Conservation (phyloP, 371 early-diverging fungal species). For the Entomophthora muscae region DNA sequence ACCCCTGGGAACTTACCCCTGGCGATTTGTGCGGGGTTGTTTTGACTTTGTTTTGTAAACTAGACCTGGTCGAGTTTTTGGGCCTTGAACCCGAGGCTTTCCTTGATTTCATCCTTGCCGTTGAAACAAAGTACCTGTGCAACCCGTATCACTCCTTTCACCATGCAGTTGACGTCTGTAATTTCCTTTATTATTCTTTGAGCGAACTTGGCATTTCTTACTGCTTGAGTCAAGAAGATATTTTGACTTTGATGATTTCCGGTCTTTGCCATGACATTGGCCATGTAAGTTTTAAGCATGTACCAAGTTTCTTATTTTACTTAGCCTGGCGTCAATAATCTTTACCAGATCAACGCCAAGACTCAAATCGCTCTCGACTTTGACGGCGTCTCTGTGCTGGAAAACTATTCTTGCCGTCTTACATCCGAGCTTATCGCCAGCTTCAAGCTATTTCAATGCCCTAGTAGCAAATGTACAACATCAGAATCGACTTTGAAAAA, state of each 20-base stretch:
- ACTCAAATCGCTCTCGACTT: constrained; percentile 50
- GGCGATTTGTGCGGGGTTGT: constrained; percentile 55
- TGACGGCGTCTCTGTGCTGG: constrained; percentile 62
- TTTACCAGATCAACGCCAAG: constrained; percentile 66
- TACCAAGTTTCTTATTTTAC: background rate
- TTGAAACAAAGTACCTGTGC: constrained; percentile 54
- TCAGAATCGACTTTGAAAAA: constrained; percentile 14
- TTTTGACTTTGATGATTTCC: constrained; percentile 53
- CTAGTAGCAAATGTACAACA: constrained; percentile 11
- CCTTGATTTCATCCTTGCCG: constrained; percentile 61
- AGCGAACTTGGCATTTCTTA: constrained; percentile 33
- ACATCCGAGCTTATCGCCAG: constrained; percentile 45
- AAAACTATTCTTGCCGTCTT: constrained; percentile 63
- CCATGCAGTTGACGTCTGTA: constrained; percentile 74
- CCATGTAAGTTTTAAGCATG: constrained; percentile 40
- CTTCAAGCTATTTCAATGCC: constrained; percentile 39
- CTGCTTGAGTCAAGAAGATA: constrained; percentile 44
- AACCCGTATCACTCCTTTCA: constrained; percentile 80
- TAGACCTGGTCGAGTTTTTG: constrained; percentile 33
- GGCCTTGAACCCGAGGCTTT: constrained; percentile 39
- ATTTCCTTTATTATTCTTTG: constrained; percentile 58
- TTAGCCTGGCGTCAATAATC: constrained; percentile 79
- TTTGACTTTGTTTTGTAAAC: constrained; percentile 39
- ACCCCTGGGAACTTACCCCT: constrained; percentile 40
- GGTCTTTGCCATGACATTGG: constrained; percentile 84